Evolutionary conservation across 768 basidiomycete genomes (phyloP).

Genomic region (Pleurotus salmoneostramineus): DNA sequence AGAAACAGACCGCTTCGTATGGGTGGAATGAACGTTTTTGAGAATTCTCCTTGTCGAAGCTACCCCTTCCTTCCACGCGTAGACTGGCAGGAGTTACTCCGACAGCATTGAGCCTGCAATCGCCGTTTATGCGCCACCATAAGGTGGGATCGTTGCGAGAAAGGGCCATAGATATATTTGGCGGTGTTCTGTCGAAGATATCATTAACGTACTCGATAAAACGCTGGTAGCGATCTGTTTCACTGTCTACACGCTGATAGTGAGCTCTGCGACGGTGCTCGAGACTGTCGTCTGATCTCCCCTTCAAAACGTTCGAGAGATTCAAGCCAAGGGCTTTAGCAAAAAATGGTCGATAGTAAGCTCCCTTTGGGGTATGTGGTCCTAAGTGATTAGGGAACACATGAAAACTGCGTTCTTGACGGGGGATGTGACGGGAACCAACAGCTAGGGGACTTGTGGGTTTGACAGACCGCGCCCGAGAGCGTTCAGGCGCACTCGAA

Average conservation of each 20-base stretch:
- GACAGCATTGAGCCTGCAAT: constrained; percentile 2
- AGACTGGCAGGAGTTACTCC: not conserved
- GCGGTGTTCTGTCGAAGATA: not conserved
- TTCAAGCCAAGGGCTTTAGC: not conserved
- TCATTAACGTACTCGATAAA: not conserved
- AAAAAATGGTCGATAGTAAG: constrained; percentile 1
- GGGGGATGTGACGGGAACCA: not conserved
- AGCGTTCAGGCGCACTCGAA: too few species aligned
- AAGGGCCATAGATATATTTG: not conserved
- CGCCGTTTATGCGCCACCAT: not conserved
- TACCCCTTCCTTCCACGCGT: not conserved
- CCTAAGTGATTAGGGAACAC: constrained; percentile 4
- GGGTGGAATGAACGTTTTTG: not conserved
- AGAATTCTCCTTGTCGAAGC: not conserved
- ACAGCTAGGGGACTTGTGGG: not conserved
- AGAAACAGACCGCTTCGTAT: not conserved
- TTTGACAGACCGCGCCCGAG: too few species aligned
- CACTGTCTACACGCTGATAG: not conserved
- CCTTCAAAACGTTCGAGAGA: not conserved
- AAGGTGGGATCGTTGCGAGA: constrained; percentile 6
- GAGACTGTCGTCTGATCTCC: not conserved
- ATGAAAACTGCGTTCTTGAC: not conserved
- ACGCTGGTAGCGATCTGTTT: not conserved
- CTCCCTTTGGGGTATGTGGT: not conserved
- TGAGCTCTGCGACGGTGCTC: not conserved